Evolutionary conservation across 352 stramenopile species (phyloP), one percentile per base, ranked within the genome.

Genomic region (Globisporangium paroecandrum): DNA sequence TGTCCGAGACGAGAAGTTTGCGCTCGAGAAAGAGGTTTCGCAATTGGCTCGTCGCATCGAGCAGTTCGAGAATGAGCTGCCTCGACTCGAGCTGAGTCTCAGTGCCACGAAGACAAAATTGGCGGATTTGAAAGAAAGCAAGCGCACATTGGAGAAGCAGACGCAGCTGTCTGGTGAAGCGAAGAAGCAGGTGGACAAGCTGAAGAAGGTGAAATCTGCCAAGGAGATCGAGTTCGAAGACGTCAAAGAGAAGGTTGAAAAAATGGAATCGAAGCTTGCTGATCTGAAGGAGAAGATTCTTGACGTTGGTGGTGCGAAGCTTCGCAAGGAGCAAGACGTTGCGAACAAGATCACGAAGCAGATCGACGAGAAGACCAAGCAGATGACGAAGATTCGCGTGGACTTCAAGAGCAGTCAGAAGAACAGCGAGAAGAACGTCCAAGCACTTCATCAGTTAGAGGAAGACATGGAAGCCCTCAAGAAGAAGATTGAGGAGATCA

Each of bases 231-330:
- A 98, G 80, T 97, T 83, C 58, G 83, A 78, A 12, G 76, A 71
- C n/a, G 77, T 85, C 4, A 86, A 94, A 53, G 59, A 83, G 15
- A 78, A 80, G 10, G 83, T 94, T 4, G 73, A 92, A 32, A 78
- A 71, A 62, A 93, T 92, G 75, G 81, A 96, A 58, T 70, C 66
- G 0, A 77, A 93, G 58, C 89, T 99, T 8, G 84, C 87, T 5
- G 88, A 92, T 32, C 74, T 99, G 7, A 98, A 99, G 77, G 92
- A 98, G 41, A 82, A 89, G 36, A 99, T 99, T 70, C 77, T 99
- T 0, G 93, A 98, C 69, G 93, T 98, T 49, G 97, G 97, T 58
- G 96, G 97, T 32, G 82, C 84, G 32, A 97, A 97, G 68, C 72
- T 99, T 24, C 98, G 98, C 62, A 98, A 98, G 66, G 93, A 98